Evolutionary conservation across 2,329 filamentous ascomycete genomes (phyloP).

Genomic region (Daldinia sp.): DNA sequence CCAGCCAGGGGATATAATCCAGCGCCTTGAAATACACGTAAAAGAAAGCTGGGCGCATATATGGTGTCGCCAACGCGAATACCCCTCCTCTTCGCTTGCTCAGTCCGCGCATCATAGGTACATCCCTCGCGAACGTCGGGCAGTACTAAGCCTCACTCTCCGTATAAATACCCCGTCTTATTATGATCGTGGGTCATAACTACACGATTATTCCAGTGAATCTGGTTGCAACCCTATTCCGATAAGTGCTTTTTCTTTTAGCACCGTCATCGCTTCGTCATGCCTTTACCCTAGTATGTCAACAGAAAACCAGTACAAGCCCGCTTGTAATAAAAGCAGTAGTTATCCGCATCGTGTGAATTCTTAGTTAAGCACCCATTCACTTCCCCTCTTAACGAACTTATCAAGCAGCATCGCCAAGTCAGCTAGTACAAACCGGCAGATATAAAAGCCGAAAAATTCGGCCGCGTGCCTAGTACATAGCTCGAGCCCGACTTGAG

Average conservation of each 20-base stretch:
- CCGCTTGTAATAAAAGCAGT: background rate
- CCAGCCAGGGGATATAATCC: constrained; percentile 22
- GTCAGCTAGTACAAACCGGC: constrained; percentile 91
- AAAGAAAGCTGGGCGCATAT: constrained; percentile 13
- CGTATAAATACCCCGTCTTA: background rate
- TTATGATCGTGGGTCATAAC: background rate
- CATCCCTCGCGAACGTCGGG: background rate
- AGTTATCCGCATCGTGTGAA: background rate
- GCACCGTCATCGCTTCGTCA: constrained; percentile 6
- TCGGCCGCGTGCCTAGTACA: constrained; percentile 93
- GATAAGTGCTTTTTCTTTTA: background rate
- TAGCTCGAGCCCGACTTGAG: constrained; percentile 93
- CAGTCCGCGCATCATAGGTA: background rate
- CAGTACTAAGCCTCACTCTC: background rate
- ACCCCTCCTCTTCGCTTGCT: background rate
- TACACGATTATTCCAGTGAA: background rate
- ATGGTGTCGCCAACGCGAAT: constrained; percentile 6
- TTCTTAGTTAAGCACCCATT: constrained; percentile 73
- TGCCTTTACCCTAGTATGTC: constrained; percentile 2
- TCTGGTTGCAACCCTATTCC: background rate
- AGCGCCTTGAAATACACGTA: constrained; percentile 26
- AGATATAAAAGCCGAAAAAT: constrained; percentile 97
- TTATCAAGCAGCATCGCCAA: constrained; percentile 89
- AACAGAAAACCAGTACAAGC: constrained; percentile 4
- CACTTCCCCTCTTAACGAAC: constrained; percentile 93